Conservation (phyloP, 1,139 yeast species). For the Geotrichum reessii region DNA sequence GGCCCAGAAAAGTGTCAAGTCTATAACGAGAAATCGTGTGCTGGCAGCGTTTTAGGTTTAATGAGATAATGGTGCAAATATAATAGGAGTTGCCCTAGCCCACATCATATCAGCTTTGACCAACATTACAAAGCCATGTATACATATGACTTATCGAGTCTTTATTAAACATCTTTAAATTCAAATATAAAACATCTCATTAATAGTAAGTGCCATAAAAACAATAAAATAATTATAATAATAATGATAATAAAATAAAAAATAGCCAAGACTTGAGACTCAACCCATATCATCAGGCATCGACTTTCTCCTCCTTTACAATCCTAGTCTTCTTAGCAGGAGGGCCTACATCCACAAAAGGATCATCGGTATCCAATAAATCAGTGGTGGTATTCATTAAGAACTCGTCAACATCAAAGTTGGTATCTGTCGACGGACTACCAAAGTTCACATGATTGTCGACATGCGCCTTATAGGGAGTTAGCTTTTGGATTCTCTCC, state of each 20-base stretch:
- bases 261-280: not conserved
- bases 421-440: constrained; percentile 13
- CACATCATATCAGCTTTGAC: not conserved
- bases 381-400: constrained; percentile 16
- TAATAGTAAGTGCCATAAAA: not conserved
- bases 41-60: not conserved
- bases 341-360: constrained; percentile 14
- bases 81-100: not conserved
- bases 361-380: not conserved
- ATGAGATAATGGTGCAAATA: not conserved
- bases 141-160: not conserved
- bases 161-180: not conserved
- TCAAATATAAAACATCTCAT: not conserved
- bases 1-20: not conserved
- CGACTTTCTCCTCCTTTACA: not conserved
- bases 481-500: constrained; percentile 32
- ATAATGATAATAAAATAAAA: not conserved
- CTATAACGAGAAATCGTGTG: not conserved
- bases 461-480: constrained; percentile 18
- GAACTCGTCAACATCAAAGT: constrained; percentile 17
- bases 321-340: constrained; percentile 7
- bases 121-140: not conserved
- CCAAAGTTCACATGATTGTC: not conserved
- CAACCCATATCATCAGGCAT: not conserved
- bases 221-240: not conserved